A percentile compares a stretch with the other conserved stretches of the same genome.
These are phyloP conservation scores for Stephania yunnanensis DNA, from an alignment of 164 flowering plant species.

Conservation along the genomic window DNA sequence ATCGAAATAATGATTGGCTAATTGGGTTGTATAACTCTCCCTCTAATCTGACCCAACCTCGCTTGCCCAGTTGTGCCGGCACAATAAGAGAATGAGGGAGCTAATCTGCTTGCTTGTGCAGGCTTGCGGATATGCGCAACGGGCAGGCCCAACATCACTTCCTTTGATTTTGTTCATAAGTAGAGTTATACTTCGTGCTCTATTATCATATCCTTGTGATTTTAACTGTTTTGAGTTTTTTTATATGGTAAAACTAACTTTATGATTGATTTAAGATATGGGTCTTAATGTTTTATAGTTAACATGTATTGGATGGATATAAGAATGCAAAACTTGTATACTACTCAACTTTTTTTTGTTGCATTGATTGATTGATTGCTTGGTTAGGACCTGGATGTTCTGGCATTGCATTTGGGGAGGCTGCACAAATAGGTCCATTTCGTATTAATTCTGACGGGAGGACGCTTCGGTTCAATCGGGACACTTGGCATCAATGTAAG, in stretches of 20 bases:
- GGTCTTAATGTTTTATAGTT: background rate
- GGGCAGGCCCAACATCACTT: background rate
- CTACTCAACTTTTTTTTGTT: background rate
- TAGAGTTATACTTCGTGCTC: background rate
- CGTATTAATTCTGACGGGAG: slow-evolving; percentile 66
- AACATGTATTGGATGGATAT: background rate
- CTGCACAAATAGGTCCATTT: slow-evolving; percentile 81
- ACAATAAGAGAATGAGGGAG: too few relatives aligned
- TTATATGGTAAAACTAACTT: background rate
- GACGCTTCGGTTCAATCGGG: slow-evolving; percentile 59
- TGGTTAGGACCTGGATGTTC: slow-evolving; percentile 86
- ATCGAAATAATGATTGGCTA: too few relatives aligned
- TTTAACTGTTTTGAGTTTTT: too few relatives aligned
- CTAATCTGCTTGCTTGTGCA: too few relatives aligned
- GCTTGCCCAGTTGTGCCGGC: too few relatives aligned
- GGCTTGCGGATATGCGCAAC: too few relatives aligned
- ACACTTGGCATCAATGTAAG: slow-evolving; percentile 82
- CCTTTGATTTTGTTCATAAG: background rate
- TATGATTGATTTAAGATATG: background rate
- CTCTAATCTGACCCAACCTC: too few relatives aligned
- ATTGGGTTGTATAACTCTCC: too few relatives aligned
- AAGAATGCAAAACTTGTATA: background rate
- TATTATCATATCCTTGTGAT: background rate
- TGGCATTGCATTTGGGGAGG: slow-evolving; percentile 71
- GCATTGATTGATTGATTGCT: slow-evolving; percentile 9